Evolutionary conservation across 2,329 filamentous ascomycete genomes (phyloP).

Genomic region (Paraphoma chrysanthemicola): DNA sequence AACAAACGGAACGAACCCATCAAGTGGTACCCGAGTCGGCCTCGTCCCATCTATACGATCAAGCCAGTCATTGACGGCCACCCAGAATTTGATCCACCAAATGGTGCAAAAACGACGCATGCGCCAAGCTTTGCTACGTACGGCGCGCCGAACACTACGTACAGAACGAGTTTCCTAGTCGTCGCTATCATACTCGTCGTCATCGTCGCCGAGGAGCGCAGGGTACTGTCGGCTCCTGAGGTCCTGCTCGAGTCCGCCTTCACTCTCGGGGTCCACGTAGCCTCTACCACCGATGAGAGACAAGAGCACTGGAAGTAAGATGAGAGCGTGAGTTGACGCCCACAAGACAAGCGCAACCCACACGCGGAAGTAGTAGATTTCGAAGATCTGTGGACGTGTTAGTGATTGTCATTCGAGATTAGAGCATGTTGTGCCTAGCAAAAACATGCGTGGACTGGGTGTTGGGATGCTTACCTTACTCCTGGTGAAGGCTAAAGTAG

Average conservation of each 20-base stretch:
- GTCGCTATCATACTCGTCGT: constrained; percentile 72
- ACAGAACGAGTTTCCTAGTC: constrained; percentile 18
- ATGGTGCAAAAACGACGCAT: not conserved
- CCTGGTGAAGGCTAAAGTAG: constrained; percentile 88
- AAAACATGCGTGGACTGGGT: not conserved
- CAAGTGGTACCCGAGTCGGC: not conserved
- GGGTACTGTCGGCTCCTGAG: constrained; percentile 80
- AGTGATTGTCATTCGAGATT: not conserved
- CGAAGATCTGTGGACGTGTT: constrained; percentile 73
- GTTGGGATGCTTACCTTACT: constrained; percentile 66
- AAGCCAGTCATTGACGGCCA: not conserved
- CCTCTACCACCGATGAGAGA: constrained; percentile 83
- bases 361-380: constrained; percentile 98
- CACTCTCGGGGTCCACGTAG: constrained; percentile 85
- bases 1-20: not conserved
- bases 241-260: constrained; percentile 89
- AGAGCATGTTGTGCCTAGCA: too few species aligned
- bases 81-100: not conserved
- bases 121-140: not conserved
- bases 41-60: not conserved
- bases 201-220: constrained; percentile 69
- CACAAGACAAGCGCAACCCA: constrained; percentile 93
- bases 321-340: constrained; percentile 84
- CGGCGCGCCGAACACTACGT: not conserved
- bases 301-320: constrained; percentile 89